These are phyloP conservation scores for Alternaria alternata DNA, from an alignment of 2,329 filamentous ascomycete species.

Conservation along the genomic window DNA sequence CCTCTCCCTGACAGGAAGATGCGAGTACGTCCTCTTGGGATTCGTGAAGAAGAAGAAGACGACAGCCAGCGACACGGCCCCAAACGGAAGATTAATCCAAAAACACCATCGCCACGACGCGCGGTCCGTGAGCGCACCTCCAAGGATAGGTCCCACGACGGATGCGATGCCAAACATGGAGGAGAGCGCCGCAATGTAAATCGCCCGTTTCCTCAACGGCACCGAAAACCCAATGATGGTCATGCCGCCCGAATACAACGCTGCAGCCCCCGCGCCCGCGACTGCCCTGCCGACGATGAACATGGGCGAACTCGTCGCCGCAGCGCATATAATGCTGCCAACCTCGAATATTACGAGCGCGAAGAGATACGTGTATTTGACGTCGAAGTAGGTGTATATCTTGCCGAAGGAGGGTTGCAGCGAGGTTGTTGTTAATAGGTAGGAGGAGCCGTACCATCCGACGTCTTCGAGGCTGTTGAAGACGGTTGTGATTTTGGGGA, in stretches of 20 bases:
- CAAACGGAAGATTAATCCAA: slow-evolving; percentile 56
- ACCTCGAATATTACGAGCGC: slow-evolving; percentile 58
- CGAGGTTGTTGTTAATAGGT: slow-evolving; percentile 57
- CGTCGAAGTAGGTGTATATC: slow-evolving; percentile 67
- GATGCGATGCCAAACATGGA: slow-evolving; percentile 52
- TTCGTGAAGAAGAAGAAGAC: slow-evolving; percentile 45
- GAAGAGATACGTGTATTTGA: slow-evolving; percentile 61
- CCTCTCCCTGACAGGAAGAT: slow-evolving; percentile 42
- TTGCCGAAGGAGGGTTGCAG: slow-evolving; percentile 60
- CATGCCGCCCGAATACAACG: slow-evolving; percentile 61
- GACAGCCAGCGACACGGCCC: slow-evolving; percentile 48
- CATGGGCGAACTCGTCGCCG: slow-evolving; percentile 57
- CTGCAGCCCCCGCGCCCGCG: slow-evolving; percentile 62
- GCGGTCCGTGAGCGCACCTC: slow-evolving; percentile 53
- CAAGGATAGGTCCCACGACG: slow-evolving; percentile 54
- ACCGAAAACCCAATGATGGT: slow-evolving; percentile 58
- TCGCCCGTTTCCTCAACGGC: slow-evolving; percentile 53
- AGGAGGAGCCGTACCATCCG: slow-evolving; percentile 53
- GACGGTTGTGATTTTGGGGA: slow-evolving; percentile 52
- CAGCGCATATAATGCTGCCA: slow-evolving; percentile 64
- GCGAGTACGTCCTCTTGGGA: slow-evolving; percentile 35
- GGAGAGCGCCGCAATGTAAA: slow-evolving; percentile 49
- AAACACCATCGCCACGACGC: slow-evolving; percentile 53
- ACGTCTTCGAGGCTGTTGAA: slow-evolving; percentile 54
- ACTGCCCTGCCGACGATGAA: slow-evolving; percentile 65